phyloP scores from a whole-genome alignment of 495 filamentous ascomycete genomes.

The Monascus purpureus region DNA sequence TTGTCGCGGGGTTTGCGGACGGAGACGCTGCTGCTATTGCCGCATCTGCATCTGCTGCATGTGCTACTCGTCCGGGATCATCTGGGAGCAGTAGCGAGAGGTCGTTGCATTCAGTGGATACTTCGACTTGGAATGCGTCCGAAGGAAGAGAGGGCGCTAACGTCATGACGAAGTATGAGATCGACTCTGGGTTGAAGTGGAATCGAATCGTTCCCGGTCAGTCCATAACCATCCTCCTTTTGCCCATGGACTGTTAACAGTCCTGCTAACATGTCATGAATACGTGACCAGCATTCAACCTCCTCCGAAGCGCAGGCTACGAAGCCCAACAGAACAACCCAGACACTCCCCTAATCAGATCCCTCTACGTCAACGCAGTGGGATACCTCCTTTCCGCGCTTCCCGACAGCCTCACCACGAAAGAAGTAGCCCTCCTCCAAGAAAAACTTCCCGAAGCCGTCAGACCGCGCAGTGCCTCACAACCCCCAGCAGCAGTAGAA shows the following conservation, averaged over 20 bases:
- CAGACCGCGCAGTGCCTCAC: no score
- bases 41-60: no score
- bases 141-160: conserved; percentile 2
- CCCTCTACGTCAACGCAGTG: conserved; percentile 52
- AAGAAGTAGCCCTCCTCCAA: conserved; percentile 17
- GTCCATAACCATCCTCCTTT: conserved; percentile 2
- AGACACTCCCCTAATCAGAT: conserved; percentile 38
- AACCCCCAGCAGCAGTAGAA: no score
- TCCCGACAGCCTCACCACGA: conserved; percentile 38
- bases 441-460: conserved; percentile 17
- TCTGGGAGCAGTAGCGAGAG: no score
- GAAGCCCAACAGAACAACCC: conserved; percentile 25
- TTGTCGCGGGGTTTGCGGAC: no score
- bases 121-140: no score
- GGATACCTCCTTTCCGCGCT: conserved; percentile 54
- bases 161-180: conserved; percentile 15
- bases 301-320: conserved; percentile 24
- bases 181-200: conserved; percentile 25
- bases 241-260: neutral
- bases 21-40: no score
- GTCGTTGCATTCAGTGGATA: no score
- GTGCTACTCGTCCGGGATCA: no score
- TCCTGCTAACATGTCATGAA: no score
- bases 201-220: conserved; percentile 28
- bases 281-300: conserved; percentile 27